Percentiles rank a stretch among this genome's conserved stretches.
phyloP scores from a whole-genome alignment of 176 grass and related monocot genomes.

The Hordeum vulgare region MorexV3_pseudomolecules_assembly NC_058523.1:64145711-64146210 shows the following conservation, averaged over 20 bases:
- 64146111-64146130: constrained; percentile 85
- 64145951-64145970: constrained; percentile 60
- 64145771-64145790: background rate
- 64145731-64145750: background rate
- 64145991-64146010: constrained; percentile 90
- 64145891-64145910: background rate
- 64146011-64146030: constrained; percentile 96
- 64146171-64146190: constrained; percentile 20
- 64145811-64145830: background rate
- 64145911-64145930: background rate
- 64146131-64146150: constrained; percentile 3
- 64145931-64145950: constrained; percentile 7
- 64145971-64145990: constrained; percentile 98
- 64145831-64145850: background rate
- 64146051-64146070: constrained; percentile 94
- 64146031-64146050: constrained; percentile 96
- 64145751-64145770: background rate
- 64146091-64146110: constrained; percentile 70
- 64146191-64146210: background rate
- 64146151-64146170: background rate
- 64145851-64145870: background rate
- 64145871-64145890: background rate
- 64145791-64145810: background rate
- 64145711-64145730: background rate
- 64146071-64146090: constrained; percentile 87